Evolutionary conservation across 2,329 filamentous ascomycete species (phyloP).

Genomic region (Penicillium oxalicum): DNA sequence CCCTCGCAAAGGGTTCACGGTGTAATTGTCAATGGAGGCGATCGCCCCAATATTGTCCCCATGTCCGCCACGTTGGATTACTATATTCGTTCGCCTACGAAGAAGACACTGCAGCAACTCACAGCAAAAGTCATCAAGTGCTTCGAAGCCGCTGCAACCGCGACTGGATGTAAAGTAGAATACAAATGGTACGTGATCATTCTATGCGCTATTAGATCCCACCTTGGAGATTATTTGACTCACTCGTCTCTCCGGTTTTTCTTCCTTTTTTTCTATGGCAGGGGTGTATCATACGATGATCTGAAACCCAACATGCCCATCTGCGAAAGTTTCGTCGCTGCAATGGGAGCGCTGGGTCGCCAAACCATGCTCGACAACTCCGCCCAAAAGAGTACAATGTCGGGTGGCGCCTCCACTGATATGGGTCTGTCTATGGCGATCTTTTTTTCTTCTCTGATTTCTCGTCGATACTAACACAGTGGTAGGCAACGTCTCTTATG

Average conservation of each 20-base stretch:
- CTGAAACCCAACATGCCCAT: conserved; percentile 29
- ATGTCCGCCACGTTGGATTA: conserved; percentile 43
- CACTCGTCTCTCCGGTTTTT: background rate
- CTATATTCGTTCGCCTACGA: conserved; percentile 39
- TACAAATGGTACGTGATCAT: conserved; percentile 19
- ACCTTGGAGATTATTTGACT: too few relatives aligned
- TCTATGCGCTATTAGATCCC: too few relatives aligned
- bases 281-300: conserved; percentile 28
- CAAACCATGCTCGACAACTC: conserved; percentile 22
- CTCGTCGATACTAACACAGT: background rate
- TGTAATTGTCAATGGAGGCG: conserved; percentile 49
- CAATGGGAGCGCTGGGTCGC: conserved; percentile 28
- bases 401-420: conserved; percentile 23
- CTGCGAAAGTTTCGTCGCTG: conserved; percentile 29
- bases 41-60: conserved; percentile 53
- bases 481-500: conserved; percentile 45
- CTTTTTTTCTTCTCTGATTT: background rate
- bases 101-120: conserved; percentile 32
- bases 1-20: conserved; percentile 48
- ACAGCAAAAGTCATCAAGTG: conserved; percentile 25
- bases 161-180: conserved; percentile 28
- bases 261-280: background rate
- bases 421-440: conserved; percentile 19
- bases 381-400: conserved; percentile 10
- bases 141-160: conserved; percentile 28